Base-by-base conservation (phyloP, 495 filamentous ascomycete genomes). In the Hyaloscypha variabilis region DNA sequence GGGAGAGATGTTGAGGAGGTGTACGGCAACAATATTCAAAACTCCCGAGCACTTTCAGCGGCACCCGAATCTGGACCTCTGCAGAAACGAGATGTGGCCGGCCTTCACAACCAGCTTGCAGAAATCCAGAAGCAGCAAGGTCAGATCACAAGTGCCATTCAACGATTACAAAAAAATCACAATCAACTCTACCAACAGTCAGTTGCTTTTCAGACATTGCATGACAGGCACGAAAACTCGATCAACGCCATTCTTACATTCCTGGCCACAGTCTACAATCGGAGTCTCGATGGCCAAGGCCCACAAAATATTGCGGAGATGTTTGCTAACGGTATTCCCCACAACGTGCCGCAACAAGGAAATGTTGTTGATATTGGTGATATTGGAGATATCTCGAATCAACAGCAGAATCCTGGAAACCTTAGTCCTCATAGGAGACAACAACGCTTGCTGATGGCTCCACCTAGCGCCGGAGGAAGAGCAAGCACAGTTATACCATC, bases 231-330 rank as follows among this genome's bases (percentile, higher is more conserved):
- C 71, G 96, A 99, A 74, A 97, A 93, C 71, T 97, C 93, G 11
- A 99, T 99, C 73, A 98, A 97, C 70, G 95, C 96, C 26, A 98
- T 99, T 68, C 81, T 99, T 19, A 97, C 93, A 31, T 99, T 98
- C 75, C 84, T 99, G 3, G 96, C 95, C 21, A 97, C 95, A 10
- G 92, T 99, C 10, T 99, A 97, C 80, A 91, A 95, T 69, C 90
- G 85, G 62, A 83, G 82, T 62, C 73, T 86, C 54, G 83, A 86
- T 73, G 80, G 83, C 60, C 79, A 82, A n/a, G 87, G 87, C 52
- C 79, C 82, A 0, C 86, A 90, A 67, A 91, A 88, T 54, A 81
- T 92, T 28, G 87, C 88, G 21, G 90, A 90, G 65, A 84, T 92
- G 55, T 84, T 94, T 72, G 83, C 87, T 1, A 90, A 87, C 51